A percentile compares a stretch with the other conserved stretches of the same genome.
Evolutionary conservation across 805 yeast genomes (phyloP).

Genomic region (Starmerella geochares): DNA sequence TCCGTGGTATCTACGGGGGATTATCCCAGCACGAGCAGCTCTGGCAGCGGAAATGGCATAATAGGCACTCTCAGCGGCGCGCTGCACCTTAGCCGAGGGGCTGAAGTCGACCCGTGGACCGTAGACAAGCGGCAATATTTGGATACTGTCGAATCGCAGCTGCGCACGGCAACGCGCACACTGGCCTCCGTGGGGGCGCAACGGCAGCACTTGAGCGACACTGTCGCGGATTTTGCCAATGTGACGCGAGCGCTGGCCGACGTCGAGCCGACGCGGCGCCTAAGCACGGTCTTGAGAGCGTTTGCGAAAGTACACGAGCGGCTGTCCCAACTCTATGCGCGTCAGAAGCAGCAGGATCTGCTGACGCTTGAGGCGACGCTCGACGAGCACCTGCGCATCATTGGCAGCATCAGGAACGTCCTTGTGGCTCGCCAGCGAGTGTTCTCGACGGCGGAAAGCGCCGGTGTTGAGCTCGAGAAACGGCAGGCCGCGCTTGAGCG

Average conservation of each 20-base stretch:
- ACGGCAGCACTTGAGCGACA: conserved; percentile 58
- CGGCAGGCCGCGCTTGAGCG: conserved; percentile 41
- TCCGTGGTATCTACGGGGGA: background rate
- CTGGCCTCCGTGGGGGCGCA: conserved; percentile 66
- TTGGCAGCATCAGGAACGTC: conserved; percentile 62
- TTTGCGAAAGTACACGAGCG: conserved; percentile 65
- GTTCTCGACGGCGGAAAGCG: conserved; percentile 37
- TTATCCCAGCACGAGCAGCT: background rate
- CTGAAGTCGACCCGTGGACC: conserved; percentile 73
- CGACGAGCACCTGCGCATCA: conserved; percentile 73
- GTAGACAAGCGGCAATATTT: conserved; percentile 56
- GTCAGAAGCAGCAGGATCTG: conserved; percentile 75
- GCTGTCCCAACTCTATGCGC: conserved; percentile 60
- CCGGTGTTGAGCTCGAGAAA: conserved; percentile 42
- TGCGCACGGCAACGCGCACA: conserved; percentile 57
- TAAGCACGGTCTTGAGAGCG: conserved; percentile 53
- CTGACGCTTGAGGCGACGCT: conserved; percentile 75
- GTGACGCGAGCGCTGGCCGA: conserved; percentile 53
- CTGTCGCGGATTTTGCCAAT: conserved; percentile 57
- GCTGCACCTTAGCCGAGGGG: conserved; percentile 31
- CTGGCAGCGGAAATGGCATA: conserved; percentile 11
- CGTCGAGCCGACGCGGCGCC: conserved; percentile 59
- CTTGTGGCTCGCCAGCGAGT: conserved; percentile 63
- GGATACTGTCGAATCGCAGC: conserved; percentile 61
- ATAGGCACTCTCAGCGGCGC: conserved; percentile 21